Evolutionary conservation across 805 yeast species (phyloP).

Genomic region (Sugiyamaella marilandica): DNA sequence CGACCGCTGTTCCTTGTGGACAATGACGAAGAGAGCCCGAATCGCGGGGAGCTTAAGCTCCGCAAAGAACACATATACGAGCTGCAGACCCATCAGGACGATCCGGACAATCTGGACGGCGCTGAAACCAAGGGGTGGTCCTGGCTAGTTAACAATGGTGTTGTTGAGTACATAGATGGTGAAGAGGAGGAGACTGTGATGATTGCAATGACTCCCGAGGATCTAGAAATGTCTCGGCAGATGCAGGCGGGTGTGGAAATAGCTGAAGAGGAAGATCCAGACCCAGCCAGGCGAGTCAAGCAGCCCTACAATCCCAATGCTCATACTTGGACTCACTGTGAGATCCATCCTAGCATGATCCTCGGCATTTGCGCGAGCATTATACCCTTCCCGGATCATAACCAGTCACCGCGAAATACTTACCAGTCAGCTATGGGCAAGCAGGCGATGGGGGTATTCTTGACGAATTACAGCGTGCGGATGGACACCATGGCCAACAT

Average conservation of each 20-base stretch:
- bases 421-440: slow-evolving; percentile 99
- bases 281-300: slow-evolving; percentile 84
- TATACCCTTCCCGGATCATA: slow-evolving; percentile 99
- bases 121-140: slow-evolving; percentile 68
- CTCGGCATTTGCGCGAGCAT: slow-evolving; percentile 97
- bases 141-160: slow-evolving; percentile 73
- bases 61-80: slow-evolving; percentile 79
- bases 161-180: slow-evolving; percentile 95
- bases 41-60: slow-evolving; percentile 72
- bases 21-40: slow-evolving; percentile 48
- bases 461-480: slow-evolving; percentile 91
- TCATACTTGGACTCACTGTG: slow-evolving; percentile 95
- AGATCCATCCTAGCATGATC: slow-evolving; percentile 98
- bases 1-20: slow-evolving; percentile 95
- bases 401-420: slow-evolving; percentile 98
- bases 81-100: slow-evolving; percentile 46
- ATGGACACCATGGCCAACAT: slow-evolving; percentile 99
- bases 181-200: slow-evolving; percentile 98
- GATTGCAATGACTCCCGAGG: slow-evolving; percentile 99
- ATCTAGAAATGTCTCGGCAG: slow-evolving; percentile 60
- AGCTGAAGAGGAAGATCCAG: slow-evolving; percentile 45
- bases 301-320: slow-evolving; percentile 55
- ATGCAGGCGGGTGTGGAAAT: slow-evolving; percentile 35
- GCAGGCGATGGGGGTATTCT: slow-evolving; percentile 98
- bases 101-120: slow-evolving; percentile 36